A percentile compares a stretch with the other conserved stretches of the same genome.
phyloP scores from a whole-genome alignment of 2,329 filamentous ascomycete genomes.

The Aspergillus sp. region DNA sequence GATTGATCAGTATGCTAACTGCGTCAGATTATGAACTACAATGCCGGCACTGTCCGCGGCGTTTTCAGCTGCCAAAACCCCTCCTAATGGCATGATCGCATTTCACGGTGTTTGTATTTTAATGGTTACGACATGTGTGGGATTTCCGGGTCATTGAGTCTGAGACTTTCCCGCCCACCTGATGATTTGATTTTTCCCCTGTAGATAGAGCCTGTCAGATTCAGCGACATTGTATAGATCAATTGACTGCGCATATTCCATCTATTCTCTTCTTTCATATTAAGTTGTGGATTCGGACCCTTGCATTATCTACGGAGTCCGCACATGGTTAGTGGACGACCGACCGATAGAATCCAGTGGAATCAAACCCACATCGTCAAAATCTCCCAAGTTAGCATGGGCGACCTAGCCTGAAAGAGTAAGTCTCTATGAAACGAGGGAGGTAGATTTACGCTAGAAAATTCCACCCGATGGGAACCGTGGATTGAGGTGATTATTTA shows the following conservation, averaged over 20 bases:
- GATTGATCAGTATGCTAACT: not conserved
- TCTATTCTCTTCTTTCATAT: not conserved
- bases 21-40: conserved; percentile 61
- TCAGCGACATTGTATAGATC: not conserved
- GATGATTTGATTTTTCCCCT: not conserved
- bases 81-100: not conserved
- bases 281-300: too few relatives aligned
- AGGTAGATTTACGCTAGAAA: not conserved
- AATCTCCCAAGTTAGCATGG: not conserved
- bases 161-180: not conserved
- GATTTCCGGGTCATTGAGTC: not conserved
- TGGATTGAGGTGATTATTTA: not conserved
- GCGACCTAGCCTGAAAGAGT: not conserved
- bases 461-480: not conserved
- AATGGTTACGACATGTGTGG: not conserved
- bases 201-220: not conserved
- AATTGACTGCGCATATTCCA: not conserved
- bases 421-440: not conserved
- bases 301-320: too few relatives aligned
- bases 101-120: not conserved
- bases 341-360: too few relatives aligned
- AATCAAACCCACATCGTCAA: not conserved
- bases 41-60: conserved; percentile 59
- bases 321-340: too few relatives aligned
- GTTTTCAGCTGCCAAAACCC: conserved; percentile 64